These are phyloP conservation scores for Pholiota microspora DNA, from an alignment of 768 basidiomycete genomes.

Conservation along the genomic window DNA sequence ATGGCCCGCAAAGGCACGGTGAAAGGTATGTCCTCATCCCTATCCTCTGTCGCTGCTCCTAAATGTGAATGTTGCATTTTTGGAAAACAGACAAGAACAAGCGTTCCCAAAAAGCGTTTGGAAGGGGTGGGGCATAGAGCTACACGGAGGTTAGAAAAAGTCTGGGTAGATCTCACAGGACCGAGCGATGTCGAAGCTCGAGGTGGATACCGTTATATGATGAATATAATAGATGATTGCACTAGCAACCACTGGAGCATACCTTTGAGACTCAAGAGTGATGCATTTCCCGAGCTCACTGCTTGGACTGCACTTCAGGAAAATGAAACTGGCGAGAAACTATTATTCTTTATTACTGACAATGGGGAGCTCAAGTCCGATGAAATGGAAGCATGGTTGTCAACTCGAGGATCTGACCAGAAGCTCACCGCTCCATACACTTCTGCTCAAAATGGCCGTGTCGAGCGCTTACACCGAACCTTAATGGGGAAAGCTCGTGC, in stretches of 20 bases:
- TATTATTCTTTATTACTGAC: slow-evolving; percentile 15
- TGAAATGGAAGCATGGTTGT: slow-evolving; percentile 18
- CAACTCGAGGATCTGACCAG: slow-evolving; percentile 9
- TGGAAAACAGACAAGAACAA: slow-evolving; percentile 14
- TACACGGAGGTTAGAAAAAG: slow-evolving; percentile 23
- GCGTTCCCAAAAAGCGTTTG: slow-evolving; percentile 9
- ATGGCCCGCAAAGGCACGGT: slow-evolving; percentile 17
- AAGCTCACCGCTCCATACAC: slow-evolving; percentile 30
- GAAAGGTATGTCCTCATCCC: slow-evolving; percentile 11
- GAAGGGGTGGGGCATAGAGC: slow-evolving; percentile 17
- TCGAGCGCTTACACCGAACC: slow-evolving; percentile 34
- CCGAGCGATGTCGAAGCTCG: slow-evolving; percentile 18
- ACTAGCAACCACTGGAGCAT: slow-evolving; percentile 29
- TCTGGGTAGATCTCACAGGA: slow-evolving; percentile 31
- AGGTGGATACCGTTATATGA: slow-evolving; percentile 25
- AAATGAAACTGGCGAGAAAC: slow-evolving; percentile 15
- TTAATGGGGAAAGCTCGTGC: slow-evolving; percentile 27
- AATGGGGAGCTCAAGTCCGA: slow-evolving; percentile 22
- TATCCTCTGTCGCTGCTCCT: not conserved
- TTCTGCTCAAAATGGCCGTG: slow-evolving; percentile 33
- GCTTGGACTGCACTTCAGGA: slow-evolving; percentile 28
- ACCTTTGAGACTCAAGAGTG: slow-evolving; percentile 26
- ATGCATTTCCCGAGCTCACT: slow-evolving; percentile 21
- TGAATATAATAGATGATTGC: slow-evolving; percentile 36
- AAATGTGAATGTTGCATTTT: slow-evolving; percentile 9